Evolutionary conservation across 2,329 filamentous ascomycete species (phyloP), one percentile per base, ranked within the genome.

Genomic region (Exophiala oligosperma): DNA sequence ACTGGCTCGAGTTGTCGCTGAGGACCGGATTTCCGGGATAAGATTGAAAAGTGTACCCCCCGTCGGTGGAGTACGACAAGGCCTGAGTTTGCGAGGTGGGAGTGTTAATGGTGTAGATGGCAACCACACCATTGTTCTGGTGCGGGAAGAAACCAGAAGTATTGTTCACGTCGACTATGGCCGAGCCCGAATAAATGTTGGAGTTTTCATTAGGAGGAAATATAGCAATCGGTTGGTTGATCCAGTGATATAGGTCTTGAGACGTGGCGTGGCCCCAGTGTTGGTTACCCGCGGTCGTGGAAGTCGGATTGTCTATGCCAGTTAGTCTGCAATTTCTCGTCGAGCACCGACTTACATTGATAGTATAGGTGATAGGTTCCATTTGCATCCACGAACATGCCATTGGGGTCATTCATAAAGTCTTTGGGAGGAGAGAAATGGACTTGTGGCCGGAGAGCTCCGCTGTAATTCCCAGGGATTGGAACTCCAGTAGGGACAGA

Each of bases 251-350:
- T 1, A 88, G 72, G 64, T 89, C 85, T 12, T 72, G 66, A 32
- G 80, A 84, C 1, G 84, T 87, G 2, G 84, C 84, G 66, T 88
- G 85, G 8, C 86, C 85, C 86, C 85, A 88, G 64, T 87, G 84
- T 66, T 87, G 81, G 59, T 85, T 84, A 1, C 83, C 84, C 4
- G 74, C 80, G 0, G 81, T 76, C 6, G 73, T 70, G 1, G 67
- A 77, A 0, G 75, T 75, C 1, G 81, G 80, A 55, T 83, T 82
- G 63, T 81, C 17, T 17, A 17, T 17, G 17, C 17, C 17, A 17
- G 17, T 17, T 17, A 17, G 17, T 17, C 17, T 17, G 17, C 17
- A 17, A 17, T 17, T 17, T 17, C 17, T 17, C 17, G 17, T 17
- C 17, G 17, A 17, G 17, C 17, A 17, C 17, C 17, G 17, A 17